phyloP scores from a whole-genome alignment of 495 filamentous ascomycete genomes.

The Annulohypoxylon stygium region DNA sequence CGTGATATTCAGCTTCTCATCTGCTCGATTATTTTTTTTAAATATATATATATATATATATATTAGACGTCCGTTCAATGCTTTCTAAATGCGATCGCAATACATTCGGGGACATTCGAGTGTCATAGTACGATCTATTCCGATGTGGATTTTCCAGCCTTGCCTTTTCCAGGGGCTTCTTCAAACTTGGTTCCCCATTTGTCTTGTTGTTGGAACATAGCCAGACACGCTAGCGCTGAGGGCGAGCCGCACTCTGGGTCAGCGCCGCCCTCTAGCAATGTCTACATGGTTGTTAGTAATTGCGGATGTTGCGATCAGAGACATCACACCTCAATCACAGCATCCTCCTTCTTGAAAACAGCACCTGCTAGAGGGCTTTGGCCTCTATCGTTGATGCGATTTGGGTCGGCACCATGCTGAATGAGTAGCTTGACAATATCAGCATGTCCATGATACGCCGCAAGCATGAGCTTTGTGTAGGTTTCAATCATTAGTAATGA shows the following conservation, averaged over 20 bases:
- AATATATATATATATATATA: too few species aligned
- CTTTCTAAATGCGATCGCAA: too few species aligned
- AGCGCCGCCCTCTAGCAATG: conserved; percentile 61
- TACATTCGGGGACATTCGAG: too few species aligned
- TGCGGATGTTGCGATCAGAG: not conserved
- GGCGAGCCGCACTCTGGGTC: conserved; percentile 65
- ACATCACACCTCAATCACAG: conserved; percentile 57
- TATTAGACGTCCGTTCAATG: too few species aligned
- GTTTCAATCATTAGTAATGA: not conserved
- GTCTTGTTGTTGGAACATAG: conserved; percentile 65
- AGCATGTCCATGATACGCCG: conserved; percentile 67
- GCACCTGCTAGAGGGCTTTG: conserved; percentile 68
- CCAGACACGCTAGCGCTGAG: conserved; percentile 61
- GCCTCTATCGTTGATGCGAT: conserved; percentile 65
- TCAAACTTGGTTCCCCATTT: conserved; percentile 64
- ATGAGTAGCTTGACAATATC: conserved; percentile 64
- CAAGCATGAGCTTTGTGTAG: conserved; percentile 65
- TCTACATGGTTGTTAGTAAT: conserved; percentile 37
- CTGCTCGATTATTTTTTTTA: too few species aligned
- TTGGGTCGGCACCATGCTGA: conserved; percentile 65
- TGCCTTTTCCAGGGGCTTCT: conserved; percentile 59
- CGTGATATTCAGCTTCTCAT: too few species aligned
- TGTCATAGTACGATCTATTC: not conserved
- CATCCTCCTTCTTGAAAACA: conserved; percentile 67
- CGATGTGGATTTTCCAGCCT: conserved; percentile 37